phyloP scores from a whole-genome alignment of 192 early-diverging fungal species.

The Linnemannia zychae region DNA sequence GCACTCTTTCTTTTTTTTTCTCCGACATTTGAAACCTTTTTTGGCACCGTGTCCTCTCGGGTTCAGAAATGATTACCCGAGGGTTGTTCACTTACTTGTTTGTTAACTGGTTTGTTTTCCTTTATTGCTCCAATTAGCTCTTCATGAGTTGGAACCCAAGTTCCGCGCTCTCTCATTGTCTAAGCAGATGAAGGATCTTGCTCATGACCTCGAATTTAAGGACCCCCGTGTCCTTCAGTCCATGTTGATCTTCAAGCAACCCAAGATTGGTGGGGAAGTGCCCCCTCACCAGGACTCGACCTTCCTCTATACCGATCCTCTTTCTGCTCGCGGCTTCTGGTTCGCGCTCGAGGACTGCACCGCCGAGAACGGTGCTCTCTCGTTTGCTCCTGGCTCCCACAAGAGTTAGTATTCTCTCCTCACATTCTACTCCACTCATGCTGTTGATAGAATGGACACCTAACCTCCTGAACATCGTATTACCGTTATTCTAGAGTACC shows the following conservation, averaged over 20 bases:
- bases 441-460: no score
- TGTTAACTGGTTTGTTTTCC: background rate
- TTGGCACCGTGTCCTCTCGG: background rate
- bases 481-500: constrained; percentile 51
- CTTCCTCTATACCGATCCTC: constrained; percentile 91
- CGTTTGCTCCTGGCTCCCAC: constrained; percentile 88
- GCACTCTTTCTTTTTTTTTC: background rate
- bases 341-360: constrained; percentile 95
- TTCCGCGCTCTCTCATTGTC: constrained; percentile 79
- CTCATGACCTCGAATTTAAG: constrained; percentile 70
- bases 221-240: constrained; percentile 87
- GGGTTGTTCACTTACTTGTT: background rate
- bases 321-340: constrained; percentile 90
- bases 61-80: background rate
- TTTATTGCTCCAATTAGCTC: constrained; percentile 35
- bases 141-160: constrained; percentile 86
- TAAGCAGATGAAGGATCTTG: constrained; percentile 64
- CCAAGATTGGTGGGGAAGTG: constrained; percentile 75
- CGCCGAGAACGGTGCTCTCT: constrained; percentile 87
- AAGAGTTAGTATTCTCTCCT: constrained; percentile 60
- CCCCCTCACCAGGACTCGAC: constrained; percentile 93
- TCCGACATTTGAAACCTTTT: background rate
- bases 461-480: no score
- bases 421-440: no score
- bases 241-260: constrained; percentile 93